phyloP scores from a whole-genome alignment of 2,329 filamentous ascomycete genomes.

The Penicillium digitatum region DNA sequence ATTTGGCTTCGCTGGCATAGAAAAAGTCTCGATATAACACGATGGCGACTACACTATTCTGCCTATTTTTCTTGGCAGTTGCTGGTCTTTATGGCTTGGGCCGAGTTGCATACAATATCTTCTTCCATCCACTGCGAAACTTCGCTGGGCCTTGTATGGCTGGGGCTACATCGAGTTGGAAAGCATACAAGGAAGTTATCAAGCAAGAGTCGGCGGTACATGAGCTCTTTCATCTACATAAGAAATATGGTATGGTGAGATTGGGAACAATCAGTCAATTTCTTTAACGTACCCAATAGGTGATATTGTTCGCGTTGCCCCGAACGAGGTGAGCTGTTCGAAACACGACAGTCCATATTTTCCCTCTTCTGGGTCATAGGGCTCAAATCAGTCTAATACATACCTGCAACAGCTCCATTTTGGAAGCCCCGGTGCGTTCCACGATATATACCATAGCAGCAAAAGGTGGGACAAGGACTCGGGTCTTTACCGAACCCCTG shows the following conservation, averaged over 20 bases:
- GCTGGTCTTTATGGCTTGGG: neutral
- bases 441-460: slow-evolving; percentile 11
- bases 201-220: slow-evolving; percentile 6
- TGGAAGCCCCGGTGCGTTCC: slow-evolving; percentile 7
- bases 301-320: neutral
- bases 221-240: neutral
- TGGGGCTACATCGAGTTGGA: slow-evolving; percentile 10
- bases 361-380: neutral
- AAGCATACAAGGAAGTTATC: slow-evolving; percentile 12
- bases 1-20: neutral
- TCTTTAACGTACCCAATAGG: neutral
- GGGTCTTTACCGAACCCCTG: slow-evolving; percentile 11
- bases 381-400: neutral
- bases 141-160: slow-evolving; percentile 13
- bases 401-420: slow-evolving; percentile 8
- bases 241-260: neutral
- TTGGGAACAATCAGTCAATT: neutral
- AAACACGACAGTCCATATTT: neutral
- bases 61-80: neutral
- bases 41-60: neutral
- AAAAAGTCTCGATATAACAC: neutral
- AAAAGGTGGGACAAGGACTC: slow-evolving; percentile 12
- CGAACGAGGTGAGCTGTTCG: neutral
- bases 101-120: slow-evolving; percentile 2
- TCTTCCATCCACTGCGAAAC: slow-evolving; percentile 12